A percentile compares a stretch with the other conserved stretches of the same genome.
phyloP scores from a whole-genome alignment of 345 rosid genomes.

The Pistacia integerrima region DNA sequence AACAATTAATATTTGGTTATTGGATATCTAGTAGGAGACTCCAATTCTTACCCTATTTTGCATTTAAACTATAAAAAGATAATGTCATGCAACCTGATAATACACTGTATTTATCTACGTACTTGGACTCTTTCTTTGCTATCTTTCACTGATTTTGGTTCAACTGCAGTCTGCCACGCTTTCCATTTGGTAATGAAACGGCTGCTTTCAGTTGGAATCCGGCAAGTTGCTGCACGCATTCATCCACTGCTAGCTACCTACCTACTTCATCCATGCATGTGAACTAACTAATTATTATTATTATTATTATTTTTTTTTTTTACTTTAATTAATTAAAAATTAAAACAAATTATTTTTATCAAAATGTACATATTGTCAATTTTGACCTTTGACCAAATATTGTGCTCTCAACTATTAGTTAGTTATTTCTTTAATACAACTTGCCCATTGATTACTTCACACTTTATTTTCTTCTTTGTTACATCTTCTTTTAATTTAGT shows the following conservation, averaged over 20 bases:
- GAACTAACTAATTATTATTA: neutral
- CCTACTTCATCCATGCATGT: neutral
- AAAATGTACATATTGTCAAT: too few relatives aligned
- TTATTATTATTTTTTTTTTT: too few relatives aligned
- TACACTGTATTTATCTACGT: neutral
- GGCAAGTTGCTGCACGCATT: neutral
- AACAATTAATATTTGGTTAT: slow-evolving; percentile 6
- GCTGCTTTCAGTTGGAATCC: slow-evolving; percentile 17
- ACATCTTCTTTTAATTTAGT: too few relatives aligned
- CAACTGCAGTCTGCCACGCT: neutral
- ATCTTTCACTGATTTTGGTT: neutral
- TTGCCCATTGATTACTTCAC: too few relatives aligned
- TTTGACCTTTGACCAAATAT: too few relatives aligned
- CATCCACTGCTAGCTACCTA: neutral
- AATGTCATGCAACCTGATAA: neutral
- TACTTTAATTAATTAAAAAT: too few relatives aligned
- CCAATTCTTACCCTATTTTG: neutral
- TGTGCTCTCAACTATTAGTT: too few relatives aligned
- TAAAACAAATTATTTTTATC: too few relatives aligned
- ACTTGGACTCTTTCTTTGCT: neutral
- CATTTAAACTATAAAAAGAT: neutral
- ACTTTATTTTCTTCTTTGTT: too few relatives aligned
- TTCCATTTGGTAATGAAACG: neutral
- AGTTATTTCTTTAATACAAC: too few relatives aligned
- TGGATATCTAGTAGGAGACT: slow-evolving; percentile 25